Evolutionary conservation across 2,329 filamentous ascomycete genomes (phyloP).

Genomic region (Stenocarpella maydis): DNA sequence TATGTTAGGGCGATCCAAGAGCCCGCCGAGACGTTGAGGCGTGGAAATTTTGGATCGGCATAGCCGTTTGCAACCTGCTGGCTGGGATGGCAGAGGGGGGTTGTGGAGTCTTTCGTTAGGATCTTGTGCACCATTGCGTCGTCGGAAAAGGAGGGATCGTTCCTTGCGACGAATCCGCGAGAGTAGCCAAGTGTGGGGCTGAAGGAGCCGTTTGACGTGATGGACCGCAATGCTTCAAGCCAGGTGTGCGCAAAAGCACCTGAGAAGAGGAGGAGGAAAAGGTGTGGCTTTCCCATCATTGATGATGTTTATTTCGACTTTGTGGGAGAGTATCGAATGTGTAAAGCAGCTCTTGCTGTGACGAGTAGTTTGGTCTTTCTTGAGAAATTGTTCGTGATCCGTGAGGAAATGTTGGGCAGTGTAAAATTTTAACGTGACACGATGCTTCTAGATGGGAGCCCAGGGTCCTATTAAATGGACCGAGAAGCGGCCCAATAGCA

Average conservation of each 20-base stretch:
- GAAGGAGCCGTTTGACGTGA: neutral
- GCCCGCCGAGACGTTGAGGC: neutral
- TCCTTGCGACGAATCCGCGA: neutral
- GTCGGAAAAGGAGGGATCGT: neutral
- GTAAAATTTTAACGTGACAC: neutral
- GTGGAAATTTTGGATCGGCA: neutral
- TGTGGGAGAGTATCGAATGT: too few relatives aligned
- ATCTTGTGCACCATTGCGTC: neutral
- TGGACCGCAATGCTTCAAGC: neutral
- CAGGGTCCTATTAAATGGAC: neutral
- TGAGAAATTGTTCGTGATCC: neutral
- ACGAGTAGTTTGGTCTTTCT: neutral
- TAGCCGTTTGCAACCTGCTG: neutral
- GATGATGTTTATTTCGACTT: neutral
- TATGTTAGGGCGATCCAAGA: neutral
- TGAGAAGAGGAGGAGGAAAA: neutral
- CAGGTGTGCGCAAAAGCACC: neutral
- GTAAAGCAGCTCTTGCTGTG: neutral
- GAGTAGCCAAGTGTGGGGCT: neutral
- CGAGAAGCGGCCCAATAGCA: too few relatives aligned
- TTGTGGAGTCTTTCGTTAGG: neutral
- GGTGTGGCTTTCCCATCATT: neutral
- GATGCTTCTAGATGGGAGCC: neutral
- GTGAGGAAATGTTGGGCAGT: too few relatives aligned
- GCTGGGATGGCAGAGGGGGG: neutral